phyloP scores from a whole-genome alignment of 805 yeast species.

The Grigorovia jiainica region DNA sequence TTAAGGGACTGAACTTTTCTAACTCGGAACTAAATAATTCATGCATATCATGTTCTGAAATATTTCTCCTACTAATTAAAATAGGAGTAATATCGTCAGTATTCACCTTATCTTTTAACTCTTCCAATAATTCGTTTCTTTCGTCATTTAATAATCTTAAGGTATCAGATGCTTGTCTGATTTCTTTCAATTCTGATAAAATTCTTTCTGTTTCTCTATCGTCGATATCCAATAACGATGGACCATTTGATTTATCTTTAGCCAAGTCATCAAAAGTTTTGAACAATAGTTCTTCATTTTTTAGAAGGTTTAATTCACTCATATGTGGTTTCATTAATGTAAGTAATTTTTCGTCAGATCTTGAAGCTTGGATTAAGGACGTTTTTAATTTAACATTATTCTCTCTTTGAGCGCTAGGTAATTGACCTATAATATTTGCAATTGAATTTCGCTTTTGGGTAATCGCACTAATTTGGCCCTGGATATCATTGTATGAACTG shows the following conservation, averaged over 20 bases:
- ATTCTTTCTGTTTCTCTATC: slow-evolving; percentile 32
- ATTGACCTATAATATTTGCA: slow-evolving; percentile 25
- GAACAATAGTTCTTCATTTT: slow-evolving; percentile 35
- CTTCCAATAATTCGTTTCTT: slow-evolving; percentile 49
- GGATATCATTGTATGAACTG: slow-evolving; percentile 23
- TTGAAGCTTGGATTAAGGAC: slow-evolving; percentile 51
- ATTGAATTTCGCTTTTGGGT: slow-evolving; percentile 26
- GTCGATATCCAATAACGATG: slow-evolving; percentile 61
- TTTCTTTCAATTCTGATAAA: slow-evolving; percentile 33
- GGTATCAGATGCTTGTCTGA: slow-evolving; percentile 52
- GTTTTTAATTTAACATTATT: slow-evolving; percentile 50
- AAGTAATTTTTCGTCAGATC: slow-evolving; percentile 47
- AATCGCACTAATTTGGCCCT: slow-evolving; percentile 30
- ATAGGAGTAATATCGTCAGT: slow-evolving; percentile 77
- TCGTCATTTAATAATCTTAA: slow-evolving; percentile 56
- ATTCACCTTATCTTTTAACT: slow-evolving; percentile 61
- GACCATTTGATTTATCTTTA: slow-evolving; percentile 9
- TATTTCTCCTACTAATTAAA: slow-evolving; percentile 54
- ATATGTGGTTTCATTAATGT: slow-evolving; percentile 36
- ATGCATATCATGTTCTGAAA: slow-evolving; percentile 47
- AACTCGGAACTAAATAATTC: slow-evolving; percentile 62
- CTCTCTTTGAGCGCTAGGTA: slow-evolving; percentile 39
- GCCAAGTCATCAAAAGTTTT: slow-evolving; percentile 29
- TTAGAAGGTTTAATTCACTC: slow-evolving; percentile 36
- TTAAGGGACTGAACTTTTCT: slow-evolving; percentile 63